Conservation (phyloP, 495 filamentous ascomycete species). For the Penicillium cinerascens region DNA sequence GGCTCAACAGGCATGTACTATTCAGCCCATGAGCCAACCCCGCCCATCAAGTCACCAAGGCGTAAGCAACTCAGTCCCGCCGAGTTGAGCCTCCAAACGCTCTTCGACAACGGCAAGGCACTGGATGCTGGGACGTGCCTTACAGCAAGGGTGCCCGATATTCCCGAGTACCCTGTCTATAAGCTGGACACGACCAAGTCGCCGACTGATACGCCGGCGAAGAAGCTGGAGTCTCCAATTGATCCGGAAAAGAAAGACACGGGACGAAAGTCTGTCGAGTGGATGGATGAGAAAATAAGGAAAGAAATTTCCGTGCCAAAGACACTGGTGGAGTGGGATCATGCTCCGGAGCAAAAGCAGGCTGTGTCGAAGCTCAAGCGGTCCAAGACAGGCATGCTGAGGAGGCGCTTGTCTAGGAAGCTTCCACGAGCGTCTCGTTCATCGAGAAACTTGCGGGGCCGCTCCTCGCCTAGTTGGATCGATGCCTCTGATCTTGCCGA, state of each 20-base stretch:
- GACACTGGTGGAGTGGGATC: neutral
- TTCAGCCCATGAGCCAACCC: conserved; percentile 7
- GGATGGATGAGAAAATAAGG: neutral
- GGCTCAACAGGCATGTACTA: conserved; percentile 15
- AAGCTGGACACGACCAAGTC: conserved; percentile 17
- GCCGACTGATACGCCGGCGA: conserved; percentile 8
- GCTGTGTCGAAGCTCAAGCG: conserved; percentile 6
- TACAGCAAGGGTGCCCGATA: conserved; percentile 6
- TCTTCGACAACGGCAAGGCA: conserved; percentile 18
- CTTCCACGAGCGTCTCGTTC: conserved; percentile 16
- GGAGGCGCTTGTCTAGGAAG: conserved; percentile 12
- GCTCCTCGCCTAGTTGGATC: conserved; percentile 8
- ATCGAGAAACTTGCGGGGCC: conserved; percentile 3
- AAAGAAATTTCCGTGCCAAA: neutral
- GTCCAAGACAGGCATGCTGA: conserved; percentile 13
- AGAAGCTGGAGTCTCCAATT: conserved; percentile 10
- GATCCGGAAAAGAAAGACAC: conserved; percentile 2
- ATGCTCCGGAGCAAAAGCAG: neutral
- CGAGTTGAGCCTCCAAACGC: conserved; percentile 8
- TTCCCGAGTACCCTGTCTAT: conserved; percentile 19
- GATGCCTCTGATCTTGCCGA: conserved; percentile 10
- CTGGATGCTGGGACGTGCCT: conserved; percentile 3
- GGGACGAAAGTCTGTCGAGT: neutral
- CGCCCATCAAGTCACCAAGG: conserved; percentile 14
- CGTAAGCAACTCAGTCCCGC: conserved; percentile 6